A percentile compares a stretch with the other conserved stretches of the same genome.
phyloP scores from a whole-genome alignment of 192 early-diverging fungal species.

The Gamsiella multidivaricata region DNA sequence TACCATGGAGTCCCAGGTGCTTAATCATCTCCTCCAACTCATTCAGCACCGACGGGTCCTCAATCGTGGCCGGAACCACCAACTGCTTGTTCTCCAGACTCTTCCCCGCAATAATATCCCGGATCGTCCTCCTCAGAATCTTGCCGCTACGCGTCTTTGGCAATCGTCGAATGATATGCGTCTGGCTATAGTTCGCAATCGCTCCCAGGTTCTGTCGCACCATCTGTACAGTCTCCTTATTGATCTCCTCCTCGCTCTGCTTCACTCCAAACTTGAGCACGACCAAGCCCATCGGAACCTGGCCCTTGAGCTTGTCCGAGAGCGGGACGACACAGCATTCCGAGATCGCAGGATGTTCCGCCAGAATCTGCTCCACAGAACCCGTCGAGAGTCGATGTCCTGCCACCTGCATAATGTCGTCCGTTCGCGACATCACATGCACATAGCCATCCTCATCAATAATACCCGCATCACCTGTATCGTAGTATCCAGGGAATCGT shows the following conservation, averaged over 20 bases:
- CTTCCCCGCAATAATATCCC: constrained; percentile 76
- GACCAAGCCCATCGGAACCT: constrained; percentile 72
- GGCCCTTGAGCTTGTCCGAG: constrained; percentile 74
- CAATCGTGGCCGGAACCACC: constrained; percentile 82
- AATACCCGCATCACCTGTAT: constrained; percentile 86
- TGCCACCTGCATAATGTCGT: constrained; percentile 89
- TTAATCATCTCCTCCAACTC: constrained; percentile 57
- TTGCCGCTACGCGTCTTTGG: constrained; percentile 92
- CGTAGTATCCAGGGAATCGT: constrained; percentile 83
- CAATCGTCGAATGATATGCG: constrained; percentile 73
- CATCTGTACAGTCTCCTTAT: constrained; percentile 67
- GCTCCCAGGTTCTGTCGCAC: constrained; percentile 81
- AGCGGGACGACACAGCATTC: constrained; percentile 79
- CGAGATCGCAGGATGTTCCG: constrained; percentile 69
- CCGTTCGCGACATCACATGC: constrained; percentile 75
- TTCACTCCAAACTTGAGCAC: constrained; percentile 57
- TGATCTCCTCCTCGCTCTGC: constrained; percentile 13
- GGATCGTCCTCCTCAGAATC: constrained; percentile 80
- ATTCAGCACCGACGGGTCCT: constrained; percentile 69
- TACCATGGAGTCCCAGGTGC: constrained; percentile 30
- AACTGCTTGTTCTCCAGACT: constrained; percentile 53
- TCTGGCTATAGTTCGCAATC: constrained; percentile 82
- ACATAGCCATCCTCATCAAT: constrained; percentile 82
- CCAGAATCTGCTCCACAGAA: constrained; percentile 80
- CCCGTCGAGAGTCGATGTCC: constrained; percentile 87